phyloP scores from a whole-genome alignment of 345 rosid species.

The Raphanus raphanistrum region DNA sequence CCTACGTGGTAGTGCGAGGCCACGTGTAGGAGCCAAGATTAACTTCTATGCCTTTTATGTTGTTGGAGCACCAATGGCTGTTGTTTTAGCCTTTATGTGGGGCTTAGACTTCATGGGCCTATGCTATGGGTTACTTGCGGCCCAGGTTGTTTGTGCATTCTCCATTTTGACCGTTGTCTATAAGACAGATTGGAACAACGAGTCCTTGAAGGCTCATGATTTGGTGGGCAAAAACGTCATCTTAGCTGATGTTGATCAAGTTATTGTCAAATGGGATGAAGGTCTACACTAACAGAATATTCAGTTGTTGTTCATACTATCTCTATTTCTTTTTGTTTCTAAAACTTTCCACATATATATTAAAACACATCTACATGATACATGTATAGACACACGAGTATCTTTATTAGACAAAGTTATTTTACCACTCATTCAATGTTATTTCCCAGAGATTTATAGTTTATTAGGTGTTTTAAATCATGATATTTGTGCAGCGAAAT shows the following conservation, averaged over 20 bases:
- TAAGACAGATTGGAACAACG: conserved; percentile 77
- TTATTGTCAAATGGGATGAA: conserved; percentile 46
- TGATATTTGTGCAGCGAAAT: not conserved
- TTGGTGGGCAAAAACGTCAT: conserved; percentile 55
- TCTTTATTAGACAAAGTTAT: not conserved
- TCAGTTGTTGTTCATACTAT: conserved; percentile 1
- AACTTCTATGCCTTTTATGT: conserved; percentile 76
- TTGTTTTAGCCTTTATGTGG: conserved; percentile 64
- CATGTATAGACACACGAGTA: not conserved
- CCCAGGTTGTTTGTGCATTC: conserved; percentile 73
- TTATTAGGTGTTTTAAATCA: not conserved
- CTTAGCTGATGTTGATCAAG: conserved; percentile 35
- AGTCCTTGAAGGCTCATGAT: conserved; percentile 62
- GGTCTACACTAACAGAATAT: conserved; percentile 30
- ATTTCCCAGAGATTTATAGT: not conserved
- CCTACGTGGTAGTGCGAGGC: conserved; percentile 79
- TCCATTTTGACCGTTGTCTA: conserved; percentile 66
- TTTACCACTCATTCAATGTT: not conserved
- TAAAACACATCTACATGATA: not conserved
- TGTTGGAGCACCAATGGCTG: conserved; percentile 78
- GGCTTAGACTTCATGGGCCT: conserved; percentile 75
- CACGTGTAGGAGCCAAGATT: conserved; percentile 64
- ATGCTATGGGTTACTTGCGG: conserved; percentile 80
- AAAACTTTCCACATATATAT: conserved; percentile 10
- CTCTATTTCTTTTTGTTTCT: conserved; percentile 1